Conservation (phyloP, 768 basidiomycete species). For the Pleurotus sapidus region DNA sequence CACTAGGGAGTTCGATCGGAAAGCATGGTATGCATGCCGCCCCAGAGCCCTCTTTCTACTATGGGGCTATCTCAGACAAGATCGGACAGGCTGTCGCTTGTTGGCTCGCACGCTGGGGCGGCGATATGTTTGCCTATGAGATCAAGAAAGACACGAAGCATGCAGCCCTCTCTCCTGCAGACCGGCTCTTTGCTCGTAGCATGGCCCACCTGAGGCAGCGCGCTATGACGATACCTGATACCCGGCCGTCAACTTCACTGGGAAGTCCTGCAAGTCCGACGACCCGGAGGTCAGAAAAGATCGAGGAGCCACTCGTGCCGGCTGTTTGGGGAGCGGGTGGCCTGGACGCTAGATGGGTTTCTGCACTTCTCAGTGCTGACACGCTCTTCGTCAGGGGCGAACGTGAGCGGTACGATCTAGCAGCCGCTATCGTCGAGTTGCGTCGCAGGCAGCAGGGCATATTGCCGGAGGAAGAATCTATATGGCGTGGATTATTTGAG, state of each 20-base stretch:
- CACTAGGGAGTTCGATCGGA: not conserved
- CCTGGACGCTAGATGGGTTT: constrained; percentile 68
- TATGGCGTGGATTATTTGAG: constrained; percentile 70
- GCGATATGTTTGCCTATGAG: constrained; percentile 72
- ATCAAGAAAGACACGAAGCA: constrained; percentile 31
- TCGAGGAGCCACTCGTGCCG: constrained; percentile 31
- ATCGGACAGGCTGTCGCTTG: constrained; percentile 87
- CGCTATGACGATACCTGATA: constrained; percentile 16
- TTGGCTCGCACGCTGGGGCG: constrained; percentile 87
- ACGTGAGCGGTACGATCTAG: constrained; percentile 76
- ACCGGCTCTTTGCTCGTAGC: constrained; percentile 1
- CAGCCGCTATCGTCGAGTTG: constrained; percentile 72
- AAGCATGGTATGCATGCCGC: constrained; percentile 13
- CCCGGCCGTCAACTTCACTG: not conserved
- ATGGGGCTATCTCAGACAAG: constrained; percentile 88
- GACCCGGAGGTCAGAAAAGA: constrained; percentile 9
- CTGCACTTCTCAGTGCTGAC: constrained; percentile 74
- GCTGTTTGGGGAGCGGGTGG: constrained; percentile 76
- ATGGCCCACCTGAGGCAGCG: constrained; percentile 16
- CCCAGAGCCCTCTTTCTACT: constrained; percentile 51
- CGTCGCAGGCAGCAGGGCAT: constrained; percentile 50
- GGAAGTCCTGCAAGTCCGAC: constrained; percentile 9
- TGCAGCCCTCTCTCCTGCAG: not conserved
- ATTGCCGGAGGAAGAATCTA: constrained; percentile 59
- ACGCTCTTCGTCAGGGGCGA: constrained; percentile 78